Evolutionary conservation across 495 filamentous ascomycete species (phyloP).

Genomic region (Penicillium desertorum): DNA sequence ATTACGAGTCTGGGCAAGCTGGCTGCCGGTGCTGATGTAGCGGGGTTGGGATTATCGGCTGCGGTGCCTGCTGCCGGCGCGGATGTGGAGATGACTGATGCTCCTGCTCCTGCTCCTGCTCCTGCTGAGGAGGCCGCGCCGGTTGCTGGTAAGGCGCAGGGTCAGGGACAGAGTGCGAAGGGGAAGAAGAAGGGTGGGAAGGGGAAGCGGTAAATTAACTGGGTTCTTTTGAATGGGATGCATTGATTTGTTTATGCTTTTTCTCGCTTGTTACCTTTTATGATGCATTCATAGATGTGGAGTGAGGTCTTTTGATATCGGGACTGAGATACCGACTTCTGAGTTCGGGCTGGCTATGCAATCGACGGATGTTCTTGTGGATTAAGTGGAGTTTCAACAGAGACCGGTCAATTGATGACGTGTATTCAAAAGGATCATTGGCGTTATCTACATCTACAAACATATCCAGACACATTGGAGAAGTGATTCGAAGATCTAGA

Average conservation of each 20-base stretch:
- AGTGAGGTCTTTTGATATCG: constrained; percentile 1
- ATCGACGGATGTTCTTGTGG: background rate
- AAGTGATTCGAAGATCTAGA: constrained; percentile 29
- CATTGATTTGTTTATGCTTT: background rate
- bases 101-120: constrained; percentile 25
- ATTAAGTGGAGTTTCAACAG: background rate
- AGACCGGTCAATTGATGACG: background rate
- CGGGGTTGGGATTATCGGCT: constrained; percentile 51
- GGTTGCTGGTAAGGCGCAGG: constrained; percentile 1
- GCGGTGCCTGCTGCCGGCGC: constrained; percentile 23
- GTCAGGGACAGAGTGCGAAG: constrained; percentile 16
- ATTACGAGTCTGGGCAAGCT: constrained; percentile 70
- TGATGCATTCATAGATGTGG: constrained; percentile 2
- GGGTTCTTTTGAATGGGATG: background rate
- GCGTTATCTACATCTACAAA: background rate
- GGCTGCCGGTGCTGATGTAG: constrained; percentile 59
- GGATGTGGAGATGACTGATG: constrained; percentile 44
- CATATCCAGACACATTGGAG: constrained; percentile 9
- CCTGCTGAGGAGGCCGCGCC: constrained; percentile 15
- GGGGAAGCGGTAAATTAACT: constrained; percentile 19
- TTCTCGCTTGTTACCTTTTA: background rate
- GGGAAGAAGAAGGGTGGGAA: constrained; percentile 30
- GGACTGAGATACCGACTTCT: background rate
- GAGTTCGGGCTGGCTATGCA: background rate
- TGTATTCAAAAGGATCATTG: background rate